These are phyloP conservation scores for Porcisia deanei DNA, from an alignment of 208 protist genomes.

Conservation along the genomic window DNA sequence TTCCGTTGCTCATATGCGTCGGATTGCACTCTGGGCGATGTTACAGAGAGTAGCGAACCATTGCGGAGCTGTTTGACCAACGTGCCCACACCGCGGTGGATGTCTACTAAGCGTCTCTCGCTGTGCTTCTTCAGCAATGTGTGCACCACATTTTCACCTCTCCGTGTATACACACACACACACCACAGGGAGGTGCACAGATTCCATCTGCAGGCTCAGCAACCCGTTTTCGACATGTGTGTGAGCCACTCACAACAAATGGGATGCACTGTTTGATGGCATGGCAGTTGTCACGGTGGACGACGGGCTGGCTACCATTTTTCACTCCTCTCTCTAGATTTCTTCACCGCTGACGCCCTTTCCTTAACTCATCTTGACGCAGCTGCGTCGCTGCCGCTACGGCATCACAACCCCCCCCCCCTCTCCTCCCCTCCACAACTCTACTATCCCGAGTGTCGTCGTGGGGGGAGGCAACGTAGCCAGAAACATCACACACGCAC, in stretches of 20 bases:
- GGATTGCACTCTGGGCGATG: no score
- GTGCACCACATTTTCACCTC: background rate
- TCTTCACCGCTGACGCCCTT: background rate
- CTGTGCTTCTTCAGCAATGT: background rate
- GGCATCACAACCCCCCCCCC: background rate
- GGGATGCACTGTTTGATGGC: background rate
- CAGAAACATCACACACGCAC: background rate
- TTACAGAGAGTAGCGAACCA: no score
- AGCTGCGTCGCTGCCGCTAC: background rate
- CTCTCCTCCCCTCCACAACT: background rate
- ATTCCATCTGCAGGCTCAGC: no score
- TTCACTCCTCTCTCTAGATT: background rate
- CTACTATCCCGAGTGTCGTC: background rate
- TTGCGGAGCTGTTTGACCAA: no score
- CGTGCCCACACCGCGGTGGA: background rate
- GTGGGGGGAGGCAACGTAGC: background rate
- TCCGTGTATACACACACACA: background rate
- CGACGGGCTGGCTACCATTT: background rate
- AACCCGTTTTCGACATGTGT: no score
- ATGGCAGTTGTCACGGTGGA: background rate
- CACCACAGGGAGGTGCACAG: background rate
- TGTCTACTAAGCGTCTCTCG: background rate
- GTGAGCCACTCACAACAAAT: background rate
- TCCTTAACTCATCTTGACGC: background rate
- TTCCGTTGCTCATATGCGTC: no score